phyloP scores from a whole-genome alignment of 371 early-diverging fungal genomes.

The Lichtheimia corymbifera region DNA sequence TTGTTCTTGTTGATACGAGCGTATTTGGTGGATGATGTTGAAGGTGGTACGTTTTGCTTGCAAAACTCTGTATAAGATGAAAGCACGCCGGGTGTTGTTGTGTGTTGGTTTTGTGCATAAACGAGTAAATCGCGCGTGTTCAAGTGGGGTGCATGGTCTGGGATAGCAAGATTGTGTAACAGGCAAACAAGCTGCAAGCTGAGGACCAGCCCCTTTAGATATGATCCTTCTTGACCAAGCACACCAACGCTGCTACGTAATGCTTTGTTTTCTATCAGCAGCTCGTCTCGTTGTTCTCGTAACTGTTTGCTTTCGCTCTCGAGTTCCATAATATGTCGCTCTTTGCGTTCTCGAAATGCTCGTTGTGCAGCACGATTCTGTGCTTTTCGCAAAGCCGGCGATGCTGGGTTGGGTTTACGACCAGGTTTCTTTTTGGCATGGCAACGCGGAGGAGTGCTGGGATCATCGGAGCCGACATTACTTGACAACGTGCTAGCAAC shows the following conservation, averaged over 20 bases:
- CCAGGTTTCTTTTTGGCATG: slow-evolving; percentile 65
- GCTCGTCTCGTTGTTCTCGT: slow-evolving; percentile 43
- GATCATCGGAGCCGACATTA: too few species aligned
- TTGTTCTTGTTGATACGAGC: too few species aligned
- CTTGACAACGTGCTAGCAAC: too few species aligned
- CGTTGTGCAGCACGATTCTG: slow-evolving; percentile 78
- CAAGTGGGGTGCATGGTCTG: slow-evolving; percentile 9
- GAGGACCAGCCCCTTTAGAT: slow-evolving; percentile 40
- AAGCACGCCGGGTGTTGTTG: too few species aligned
- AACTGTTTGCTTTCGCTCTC: slow-evolving; percentile 61
- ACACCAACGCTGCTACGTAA: slow-evolving; percentile 38
- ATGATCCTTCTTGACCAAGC: slow-evolving; percentile 52
- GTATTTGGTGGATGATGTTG: too few species aligned
- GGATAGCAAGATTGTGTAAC: slow-evolving; percentile 18
- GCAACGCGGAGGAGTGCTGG: too few species aligned
- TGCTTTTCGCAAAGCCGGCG: slow-evolving; percentile 63
- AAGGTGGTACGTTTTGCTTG: too few species aligned
- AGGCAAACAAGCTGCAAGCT: slow-evolving; percentile 39
- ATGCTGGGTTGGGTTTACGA: slow-evolving; percentile 70
- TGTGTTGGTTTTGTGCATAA: too few species aligned
- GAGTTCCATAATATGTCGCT: slow-evolving; percentile 58
- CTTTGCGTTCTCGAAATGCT: slow-evolving; percentile 75
- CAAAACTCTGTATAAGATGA: too few species aligned
- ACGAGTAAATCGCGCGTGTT: too few species aligned
- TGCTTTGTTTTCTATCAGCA: slow-evolving; percentile 39